Conservation (phyloP, 139 green algal genomes). For the Edaphochlamys debaryana region DNA sequence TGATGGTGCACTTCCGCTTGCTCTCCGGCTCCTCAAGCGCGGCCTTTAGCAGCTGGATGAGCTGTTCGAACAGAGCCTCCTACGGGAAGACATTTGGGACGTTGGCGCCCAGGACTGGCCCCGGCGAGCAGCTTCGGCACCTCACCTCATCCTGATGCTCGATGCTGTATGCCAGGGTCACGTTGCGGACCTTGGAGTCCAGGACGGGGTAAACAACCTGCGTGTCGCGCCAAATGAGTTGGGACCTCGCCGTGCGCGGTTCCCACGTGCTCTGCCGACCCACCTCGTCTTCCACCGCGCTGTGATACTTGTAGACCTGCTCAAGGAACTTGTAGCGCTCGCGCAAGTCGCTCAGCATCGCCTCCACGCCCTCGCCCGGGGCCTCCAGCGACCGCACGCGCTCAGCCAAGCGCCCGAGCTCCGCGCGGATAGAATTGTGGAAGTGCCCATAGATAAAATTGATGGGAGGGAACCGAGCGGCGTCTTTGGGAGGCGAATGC, state of each 20-base stretch:
- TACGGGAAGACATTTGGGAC: not conserved
- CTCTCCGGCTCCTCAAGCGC: constrained; percentile 60
- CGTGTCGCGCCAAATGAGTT: not conserved
- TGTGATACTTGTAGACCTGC: constrained; percentile 93
- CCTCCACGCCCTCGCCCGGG: constrained; percentile 1
- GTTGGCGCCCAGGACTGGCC: too few species aligned
- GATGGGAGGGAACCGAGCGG: constrained; percentile 71
- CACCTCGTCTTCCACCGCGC: constrained; percentile 92
- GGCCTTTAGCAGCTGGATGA: constrained; percentile 71
- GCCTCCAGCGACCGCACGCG: constrained; percentile 61
- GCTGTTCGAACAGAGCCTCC: constrained; percentile 91
- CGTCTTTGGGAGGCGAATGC: too few species aligned
- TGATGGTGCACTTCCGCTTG: constrained; percentile 64
- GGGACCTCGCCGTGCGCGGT: not conserved
- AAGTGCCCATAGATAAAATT: constrained; percentile 87
- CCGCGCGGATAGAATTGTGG: constrained; percentile 83
- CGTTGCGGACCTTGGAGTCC: constrained; percentile 91
- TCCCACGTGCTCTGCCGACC: not conserved
- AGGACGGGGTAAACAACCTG: constrained; percentile 93
- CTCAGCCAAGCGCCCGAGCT: constrained; percentile 72
- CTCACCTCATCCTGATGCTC: constrained; percentile 92
- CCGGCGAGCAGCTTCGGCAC: too few species aligned
- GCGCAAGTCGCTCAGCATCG: constrained; percentile 64
- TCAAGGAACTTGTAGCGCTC: constrained; percentile 84
- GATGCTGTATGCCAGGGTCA: constrained; percentile 87